Conservation (phyloP, 2,329 filamentous ascomycete genomes). For the Neopestalotiopsis clavispora region DNA sequence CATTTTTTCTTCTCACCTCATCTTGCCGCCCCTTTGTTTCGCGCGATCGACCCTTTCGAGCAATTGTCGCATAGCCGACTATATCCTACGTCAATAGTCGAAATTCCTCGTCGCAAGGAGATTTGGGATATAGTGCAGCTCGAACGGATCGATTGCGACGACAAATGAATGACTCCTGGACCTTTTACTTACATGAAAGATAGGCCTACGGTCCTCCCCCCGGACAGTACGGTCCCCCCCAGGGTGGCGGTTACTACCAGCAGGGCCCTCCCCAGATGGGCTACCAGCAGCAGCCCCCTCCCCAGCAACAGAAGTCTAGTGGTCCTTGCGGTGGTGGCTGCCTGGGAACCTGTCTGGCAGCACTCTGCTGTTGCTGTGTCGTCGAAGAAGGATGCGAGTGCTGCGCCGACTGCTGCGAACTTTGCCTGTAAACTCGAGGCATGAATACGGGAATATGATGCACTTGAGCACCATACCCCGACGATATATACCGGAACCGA, state of each 20-base stretch:
- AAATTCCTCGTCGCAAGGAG: background rate
- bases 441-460: too few species aligned
- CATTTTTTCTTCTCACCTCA: too few species aligned
- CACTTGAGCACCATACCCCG: too few species aligned
- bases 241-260: constrained; percentile 41
- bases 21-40: background rate
- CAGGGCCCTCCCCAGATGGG: constrained; percentile 45
- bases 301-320: constrained; percentile 26
- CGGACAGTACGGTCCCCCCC: constrained; percentile 37
- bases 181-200: constrained; percentile 8
- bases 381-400: constrained; percentile 54
- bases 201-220: constrained; percentile 45
- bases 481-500: too few species aligned
- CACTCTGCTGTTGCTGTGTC: constrained; percentile 56
- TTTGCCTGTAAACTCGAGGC: too few species aligned
- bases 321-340: constrained; percentile 43
- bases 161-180: background rate
- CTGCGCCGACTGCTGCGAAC: constrained; percentile 21
- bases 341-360: constrained; percentile 50
- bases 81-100: background rate
- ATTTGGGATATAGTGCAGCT: background rate
- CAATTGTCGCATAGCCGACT: constrained; percentile 15
- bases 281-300: constrained; percentile 49
- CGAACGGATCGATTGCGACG: background rate
- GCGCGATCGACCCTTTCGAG: background rate